A percentile compares a stretch with the other conserved stretches of the same genome.
Conservation (phyloP, 352 stramenopile species). For the Phytopythium boreale region DNA sequence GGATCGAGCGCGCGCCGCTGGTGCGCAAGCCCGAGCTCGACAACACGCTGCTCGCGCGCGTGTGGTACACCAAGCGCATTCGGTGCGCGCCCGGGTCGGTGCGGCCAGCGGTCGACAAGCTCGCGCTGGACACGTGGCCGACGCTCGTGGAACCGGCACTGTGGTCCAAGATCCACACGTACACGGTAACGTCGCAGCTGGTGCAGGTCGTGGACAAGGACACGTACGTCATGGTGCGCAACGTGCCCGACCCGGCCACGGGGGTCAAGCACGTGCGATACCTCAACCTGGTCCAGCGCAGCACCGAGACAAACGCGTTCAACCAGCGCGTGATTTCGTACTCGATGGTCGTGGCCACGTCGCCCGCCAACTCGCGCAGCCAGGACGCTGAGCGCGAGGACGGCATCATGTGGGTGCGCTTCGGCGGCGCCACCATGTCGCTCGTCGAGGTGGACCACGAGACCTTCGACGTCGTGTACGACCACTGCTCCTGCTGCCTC, state of each 20-base stretch:
- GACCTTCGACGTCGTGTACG: constrained; percentile 35
- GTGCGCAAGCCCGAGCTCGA: constrained; percentile 9
- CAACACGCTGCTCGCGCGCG: constrained; percentile 18
- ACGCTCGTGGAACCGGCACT: constrained; percentile 22
- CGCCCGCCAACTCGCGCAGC: constrained; percentile 26
- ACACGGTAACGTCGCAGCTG: constrained; percentile 19
- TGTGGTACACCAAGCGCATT: constrained; percentile 32
- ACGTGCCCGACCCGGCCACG: constrained; percentile 13
- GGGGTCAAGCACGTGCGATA: constrained; percentile 21
- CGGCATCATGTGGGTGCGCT: constrained; percentile 28
- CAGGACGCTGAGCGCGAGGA: constrained; percentile 23
- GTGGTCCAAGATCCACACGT: constrained; percentile 26
- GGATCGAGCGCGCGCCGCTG: constrained; percentile 25
- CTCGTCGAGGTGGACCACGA: constrained; percentile 24
- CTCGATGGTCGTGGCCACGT: constrained; percentile 30
- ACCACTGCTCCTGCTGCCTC: constrained; percentile 34
- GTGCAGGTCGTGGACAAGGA: constrained; percentile 30
- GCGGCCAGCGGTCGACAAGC: constrained; percentile 18
- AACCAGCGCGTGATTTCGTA: constrained; percentile 20
- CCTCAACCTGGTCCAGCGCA: constrained; percentile 31
- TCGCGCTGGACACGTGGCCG: constrained; percentile 31
- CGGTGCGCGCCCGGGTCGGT: constrained; percentile 24
- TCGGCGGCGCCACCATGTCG: constrained; percentile 36
- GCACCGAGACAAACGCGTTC: constrained; percentile 9
- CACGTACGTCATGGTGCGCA: constrained; percentile 26